Conservation (phyloP, 169 alveolate species). For the Plasmodium gallinaceum region DNA sequence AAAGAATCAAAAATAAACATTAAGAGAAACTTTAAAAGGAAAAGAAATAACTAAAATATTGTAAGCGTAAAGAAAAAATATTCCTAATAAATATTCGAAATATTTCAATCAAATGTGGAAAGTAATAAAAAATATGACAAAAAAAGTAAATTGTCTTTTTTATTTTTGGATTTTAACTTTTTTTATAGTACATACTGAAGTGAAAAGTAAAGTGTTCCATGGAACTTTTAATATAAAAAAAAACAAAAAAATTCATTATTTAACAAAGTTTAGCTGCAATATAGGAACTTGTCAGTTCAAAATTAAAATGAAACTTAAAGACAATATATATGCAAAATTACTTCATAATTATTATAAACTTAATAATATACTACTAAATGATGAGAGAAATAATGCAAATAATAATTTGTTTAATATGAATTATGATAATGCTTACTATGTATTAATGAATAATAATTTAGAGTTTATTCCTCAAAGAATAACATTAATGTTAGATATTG, state of each 20-base stretch:
- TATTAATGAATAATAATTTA: conserved; percentile 31
- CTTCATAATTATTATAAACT: conserved; percentile 39
- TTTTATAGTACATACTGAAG: not conserved
- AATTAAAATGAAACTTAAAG: conserved; percentile 72
- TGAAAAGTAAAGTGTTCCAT: conserved; percentile 56
- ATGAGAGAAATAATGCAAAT: conserved; percentile 1
- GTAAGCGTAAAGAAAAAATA: not conserved
- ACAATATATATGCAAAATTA: conserved; percentile 40
- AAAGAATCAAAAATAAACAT: not conserved
- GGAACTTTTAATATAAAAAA: conserved; percentile 58
- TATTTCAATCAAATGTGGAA: not conserved
- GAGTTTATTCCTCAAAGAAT: conserved; percentile 44
- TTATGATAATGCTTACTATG: conserved; percentile 71
- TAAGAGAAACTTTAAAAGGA: not conserved
- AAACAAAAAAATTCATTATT: conserved; percentile 67
- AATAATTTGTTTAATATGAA: conserved; percentile 55
- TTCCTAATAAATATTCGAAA: not conserved
- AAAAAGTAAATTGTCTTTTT: conserved; percentile 4
- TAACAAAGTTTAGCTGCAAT: conserved; percentile 68
- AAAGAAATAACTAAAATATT: not conserved
- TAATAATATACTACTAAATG: not conserved
- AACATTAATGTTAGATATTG: conserved; percentile 66
- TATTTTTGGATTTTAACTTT: conserved; percentile 29
- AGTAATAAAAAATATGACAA: conserved; percentile 21
- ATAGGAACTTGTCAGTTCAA: conserved; percentile 66